Percentiles rank a stretch among this genome's conserved stretches.
Conservation (phyloP, 805 yeast species). For the Teunomyces atbi region DNA sequence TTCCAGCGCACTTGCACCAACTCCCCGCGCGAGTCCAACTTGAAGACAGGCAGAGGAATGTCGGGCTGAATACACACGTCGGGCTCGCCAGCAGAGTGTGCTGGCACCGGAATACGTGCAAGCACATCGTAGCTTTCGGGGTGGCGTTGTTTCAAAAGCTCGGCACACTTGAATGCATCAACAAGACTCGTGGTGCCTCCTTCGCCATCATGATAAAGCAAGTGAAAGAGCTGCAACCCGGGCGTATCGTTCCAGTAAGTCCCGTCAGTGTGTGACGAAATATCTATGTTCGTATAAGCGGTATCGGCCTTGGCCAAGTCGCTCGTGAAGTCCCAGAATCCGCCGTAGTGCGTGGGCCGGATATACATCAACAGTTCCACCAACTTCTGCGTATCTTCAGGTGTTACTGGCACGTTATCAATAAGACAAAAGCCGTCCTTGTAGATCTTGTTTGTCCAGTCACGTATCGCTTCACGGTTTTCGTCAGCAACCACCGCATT, state of each 20-base stretch:
- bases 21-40: conserved; percentile 49
- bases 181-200: conserved; percentile 70
- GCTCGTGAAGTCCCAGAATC: conserved; percentile 76
- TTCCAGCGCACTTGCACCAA: conserved; percentile 69
- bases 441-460: conserved; percentile 55
- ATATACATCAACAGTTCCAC: conserved; percentile 58
- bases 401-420: conserved; percentile 57
- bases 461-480: conserved; percentile 43
- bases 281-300: conserved; percentile 67
- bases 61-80: conserved; percentile 59
- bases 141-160: conserved; percentile 40
- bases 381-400: conserved; percentile 57
- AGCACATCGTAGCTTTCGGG: conserved; percentile 55
- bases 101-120: conserved; percentile 53
- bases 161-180: conserved; percentile 64
- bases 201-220: conserved; percentile 58
- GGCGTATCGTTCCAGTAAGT: conserved; percentile 76
- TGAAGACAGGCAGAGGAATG: conserved; percentile 55
- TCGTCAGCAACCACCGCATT: conserved; percentile 41
- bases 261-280: conserved; percentile 68
- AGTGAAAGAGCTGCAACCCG: conserved; percentile 66
- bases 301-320: conserved; percentile 67
- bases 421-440: conserved; percentile 61
- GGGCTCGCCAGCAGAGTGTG: conserved; percentile 74
- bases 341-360: conserved; percentile 74